Base-by-base conservation (phyloP, 75 land plant genomes). In the Picea sitchensis region DNA sequence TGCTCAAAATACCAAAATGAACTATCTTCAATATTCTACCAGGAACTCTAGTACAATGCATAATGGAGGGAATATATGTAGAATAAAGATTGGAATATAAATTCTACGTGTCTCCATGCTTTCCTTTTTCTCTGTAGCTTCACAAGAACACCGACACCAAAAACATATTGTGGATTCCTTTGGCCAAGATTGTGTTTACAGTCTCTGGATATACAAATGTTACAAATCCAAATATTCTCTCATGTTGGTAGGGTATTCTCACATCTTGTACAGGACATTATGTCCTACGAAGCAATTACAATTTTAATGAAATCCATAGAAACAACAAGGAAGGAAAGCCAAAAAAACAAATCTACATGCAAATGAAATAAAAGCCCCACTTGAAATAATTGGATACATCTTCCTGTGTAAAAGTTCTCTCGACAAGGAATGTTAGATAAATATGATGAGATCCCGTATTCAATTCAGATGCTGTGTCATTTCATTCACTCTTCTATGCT, bases 161-260 rank as follows among this genome's bases (percentile, higher is more conserved):
- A 91, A 9, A 97, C 87, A 81, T 80, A 91, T 80, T 97, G 99
- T 4, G 98, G 98, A 80, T 90, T 93, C 92, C 60, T 80, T 91
- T 90, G 5, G 89, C 74, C 78, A 97, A 82, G 74, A 97, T 90
- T 51, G 82, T 67, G 61, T 84, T 92, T 54, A 93, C 99, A 31
- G 98, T 97, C 67, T 95, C 97, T 36, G 94, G 65, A 82, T 86
- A 88, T 34, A 82, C 75, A 83, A 95, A 97, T 58, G 98, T 97
- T 17, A 97, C 99, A 87, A 97, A 97, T 3, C 99, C 99, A 85
- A 93, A 97, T 95, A 95, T 97, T 38, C 99, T 78, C 84, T 93
- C 93, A 81, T 97, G 94, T 80, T 95, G 98, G 61, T 89, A 90
- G 0, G 99, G 99, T 63, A 97, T 97, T 69, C 99, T 90, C 68